Conservation (phyloP, 805 yeast genomes). For the Candida lessepsii region DNA sequence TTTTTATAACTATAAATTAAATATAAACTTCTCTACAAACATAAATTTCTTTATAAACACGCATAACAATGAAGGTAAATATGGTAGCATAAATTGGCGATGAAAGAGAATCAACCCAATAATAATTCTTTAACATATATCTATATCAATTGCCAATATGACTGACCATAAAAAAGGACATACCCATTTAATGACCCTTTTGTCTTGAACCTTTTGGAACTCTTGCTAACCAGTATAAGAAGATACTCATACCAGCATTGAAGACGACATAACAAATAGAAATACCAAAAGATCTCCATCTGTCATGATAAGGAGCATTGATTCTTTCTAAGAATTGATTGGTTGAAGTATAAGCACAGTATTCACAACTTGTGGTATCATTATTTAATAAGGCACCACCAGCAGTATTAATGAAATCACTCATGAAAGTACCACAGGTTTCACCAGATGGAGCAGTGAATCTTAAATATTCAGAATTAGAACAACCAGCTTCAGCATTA, state of each 20-base stretch:
- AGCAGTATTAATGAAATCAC: constrained; percentile 21
- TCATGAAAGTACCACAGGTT: constrained; percentile 32
- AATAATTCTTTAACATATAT: too few relatives aligned
- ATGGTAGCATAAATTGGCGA: too few relatives aligned
- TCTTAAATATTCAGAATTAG: constrained; percentile 20
- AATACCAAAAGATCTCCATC: constrained; percentile 69
- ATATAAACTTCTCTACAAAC: too few relatives aligned
- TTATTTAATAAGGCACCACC: constrained; percentile 48
- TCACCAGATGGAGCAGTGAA: constrained; percentile 24
- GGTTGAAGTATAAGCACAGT: constrained; percentile 58
- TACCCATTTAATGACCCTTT: constrained; percentile 35
- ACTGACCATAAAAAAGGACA: constrained; percentile 41
- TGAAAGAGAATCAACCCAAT: too few relatives aligned
- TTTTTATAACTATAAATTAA: too few relatives aligned
- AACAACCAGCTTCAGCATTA: constrained; percentile 36
- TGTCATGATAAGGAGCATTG: constrained; percentile 44
- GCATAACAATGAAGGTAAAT: neutral
- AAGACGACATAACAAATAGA: constrained; percentile 36
- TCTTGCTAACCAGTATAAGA: constrained; percentile 60
- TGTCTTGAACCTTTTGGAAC: constrained; percentile 62
- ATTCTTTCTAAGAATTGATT: constrained; percentile 54
- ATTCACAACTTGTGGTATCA: constrained; percentile 54
- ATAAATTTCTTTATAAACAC: neutral
- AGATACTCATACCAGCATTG: constrained; percentile 29
- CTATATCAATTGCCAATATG: too few relatives aligned